Conservation (phyloP, 345 rosid genomes). For the Corymbia maculata region DNA sequence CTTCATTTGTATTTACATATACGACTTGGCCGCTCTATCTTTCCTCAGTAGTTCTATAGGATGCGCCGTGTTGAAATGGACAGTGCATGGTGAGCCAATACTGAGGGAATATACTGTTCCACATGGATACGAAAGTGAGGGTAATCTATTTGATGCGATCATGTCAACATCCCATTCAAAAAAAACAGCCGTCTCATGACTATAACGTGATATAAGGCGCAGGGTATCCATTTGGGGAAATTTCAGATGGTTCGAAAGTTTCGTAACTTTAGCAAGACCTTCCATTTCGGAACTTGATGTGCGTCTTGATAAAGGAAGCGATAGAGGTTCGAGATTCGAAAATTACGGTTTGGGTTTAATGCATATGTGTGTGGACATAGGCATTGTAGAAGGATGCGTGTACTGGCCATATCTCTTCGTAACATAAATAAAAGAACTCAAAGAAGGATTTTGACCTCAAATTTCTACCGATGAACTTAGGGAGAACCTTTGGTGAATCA, state of each 20-base stretch:
- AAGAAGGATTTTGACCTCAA: not conserved
- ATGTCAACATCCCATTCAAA: not conserved
- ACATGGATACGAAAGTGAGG: not conserved
- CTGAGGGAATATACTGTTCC: not conserved
- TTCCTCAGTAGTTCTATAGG: not conserved
- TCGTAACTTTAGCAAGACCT: not conserved
- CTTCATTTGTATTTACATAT: not conserved
- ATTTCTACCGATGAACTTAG: not conserved
- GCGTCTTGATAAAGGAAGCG: not conserved
- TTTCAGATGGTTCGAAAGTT: not conserved
- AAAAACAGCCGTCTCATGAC: not conserved
- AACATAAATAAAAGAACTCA: not conserved
- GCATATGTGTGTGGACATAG: not conserved
- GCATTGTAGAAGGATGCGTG: not conserved
- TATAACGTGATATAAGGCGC: not conserved
- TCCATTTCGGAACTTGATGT: not conserved
- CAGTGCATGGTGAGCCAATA: not conserved
- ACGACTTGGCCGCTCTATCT: not conserved
- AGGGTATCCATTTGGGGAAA: not conserved
- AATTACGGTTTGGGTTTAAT: not conserved
- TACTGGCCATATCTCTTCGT: not conserved
- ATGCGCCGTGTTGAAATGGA: not conserved
- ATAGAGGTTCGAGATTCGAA: not conserved
- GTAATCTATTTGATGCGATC: not conserved
- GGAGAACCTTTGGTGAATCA: not conserved